A percentile compares a stretch with the other conserved stretches of the same genome.
Conservation (phyloP, 192 early-diverging fungal genomes). For the Helicostylum pulchrum region DNA sequence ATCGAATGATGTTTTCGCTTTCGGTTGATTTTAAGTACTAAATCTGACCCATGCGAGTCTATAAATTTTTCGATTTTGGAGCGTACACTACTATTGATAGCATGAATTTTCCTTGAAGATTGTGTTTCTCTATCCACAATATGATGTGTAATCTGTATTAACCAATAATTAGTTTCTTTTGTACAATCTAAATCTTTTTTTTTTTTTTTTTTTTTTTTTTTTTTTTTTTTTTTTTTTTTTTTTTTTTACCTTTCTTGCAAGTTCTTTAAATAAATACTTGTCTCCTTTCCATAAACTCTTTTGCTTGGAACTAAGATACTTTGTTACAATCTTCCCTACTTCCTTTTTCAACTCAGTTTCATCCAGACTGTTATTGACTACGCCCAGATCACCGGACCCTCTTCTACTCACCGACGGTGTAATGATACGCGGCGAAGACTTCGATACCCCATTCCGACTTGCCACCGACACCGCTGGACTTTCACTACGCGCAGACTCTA, state of each 20-base stretch:
- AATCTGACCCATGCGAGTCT: conserved; percentile 35
- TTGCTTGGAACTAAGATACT: conserved; percentile 43
- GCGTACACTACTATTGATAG: conserved; percentile 37
- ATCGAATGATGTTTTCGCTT: conserved; percentile 12
- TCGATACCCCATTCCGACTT: neutral
- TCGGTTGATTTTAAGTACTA: conserved; percentile 23
- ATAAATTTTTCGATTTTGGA: conserved; percentile 51
- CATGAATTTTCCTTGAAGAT: conserved; percentile 39
- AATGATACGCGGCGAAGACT: neutral
- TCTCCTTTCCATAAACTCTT: conserved; percentile 43
- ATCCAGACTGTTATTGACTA: conserved; percentile 1
- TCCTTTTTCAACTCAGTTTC: conserved; percentile 37
- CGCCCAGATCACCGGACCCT: neutral
- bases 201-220: neutral
- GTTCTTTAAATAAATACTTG: conserved; percentile 51
- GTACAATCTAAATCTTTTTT: too few species aligned
- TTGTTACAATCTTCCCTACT: conserved; percentile 30
- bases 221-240: too few species aligned
- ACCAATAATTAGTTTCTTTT: neutral
- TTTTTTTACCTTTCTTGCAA: conserved; percentile 45
- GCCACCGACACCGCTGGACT: conserved; percentile 1
- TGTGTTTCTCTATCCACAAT: conserved; percentile 50
- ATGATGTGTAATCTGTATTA: conserved; percentile 51
- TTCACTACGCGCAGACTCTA: neutral
- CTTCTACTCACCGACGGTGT: conserved; percentile 1